Evolutionary conservation across 352 stramenopile genomes (phyloP), one percentile per base, ranked within the genome.

Genomic region (Phytopythium cucurbitacearum): DNA sequence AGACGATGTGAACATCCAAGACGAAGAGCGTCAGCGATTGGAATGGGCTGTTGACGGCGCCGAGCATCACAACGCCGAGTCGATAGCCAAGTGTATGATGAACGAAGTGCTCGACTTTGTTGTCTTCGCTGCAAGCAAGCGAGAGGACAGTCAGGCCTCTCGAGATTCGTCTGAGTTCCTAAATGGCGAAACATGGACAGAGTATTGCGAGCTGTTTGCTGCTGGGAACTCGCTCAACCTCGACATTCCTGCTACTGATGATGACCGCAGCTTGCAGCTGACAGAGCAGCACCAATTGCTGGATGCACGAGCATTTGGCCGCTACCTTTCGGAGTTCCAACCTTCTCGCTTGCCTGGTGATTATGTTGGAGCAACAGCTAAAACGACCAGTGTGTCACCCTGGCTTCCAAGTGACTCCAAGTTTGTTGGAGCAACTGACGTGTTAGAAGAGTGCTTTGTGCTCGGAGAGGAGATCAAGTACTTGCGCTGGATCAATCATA

Each of bases 381-480:
- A 62, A n/a, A 40, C 52, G 28, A 50, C 51, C 7, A 48, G 39
- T 9, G 10, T 63, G 38, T 70, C 62, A 44, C 52, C 63, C 49
- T 73, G 70, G 70, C 57, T 60, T 53, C 71, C 71, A 0, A 41
- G n/a, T 5, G 56, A 73, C 11, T 65, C 42, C n/a, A 71, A 73
- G 36, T 89, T 87, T 40, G 32, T 77, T 39, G 73, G 65, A 1
- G 73, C 75, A 1, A 56, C 52, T 7, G 69, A 77, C 16, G 47
- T 69, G 1, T 56, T 89, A 12, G 60, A 84, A 40, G 72, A 75
- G n/a, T 67, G 64, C 15, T 73, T 73, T 12, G 59, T 78, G 6
- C 62, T 89, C 4, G 76, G 74, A 33, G 78, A 89, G 61, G 67
- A 67, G 40, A 57, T 91, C 21, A 87, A 89, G 49, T 82, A 84